These are phyloP conservation scores for Brachypodium distachyon DNA, from an alignment of 202 grass and related monocot genomes.

Conservation along the genomic window DNA sequence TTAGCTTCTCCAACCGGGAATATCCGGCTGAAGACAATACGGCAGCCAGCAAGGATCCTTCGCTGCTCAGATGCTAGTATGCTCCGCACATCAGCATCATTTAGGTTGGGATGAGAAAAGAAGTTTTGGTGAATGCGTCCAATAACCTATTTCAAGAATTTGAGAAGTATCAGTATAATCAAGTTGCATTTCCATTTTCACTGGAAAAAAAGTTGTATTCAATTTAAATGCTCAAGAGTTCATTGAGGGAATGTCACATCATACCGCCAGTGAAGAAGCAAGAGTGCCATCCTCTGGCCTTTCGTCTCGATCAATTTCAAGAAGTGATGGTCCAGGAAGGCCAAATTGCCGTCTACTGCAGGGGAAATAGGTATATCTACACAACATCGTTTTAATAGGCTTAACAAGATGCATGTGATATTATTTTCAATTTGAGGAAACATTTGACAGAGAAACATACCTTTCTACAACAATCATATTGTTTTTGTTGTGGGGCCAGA, in stretches of 20 bases:
- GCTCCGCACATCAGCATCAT: slow-evolving; percentile 80
- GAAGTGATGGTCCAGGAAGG: slow-evolving; percentile 79
- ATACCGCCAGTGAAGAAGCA: slow-evolving; percentile 79
- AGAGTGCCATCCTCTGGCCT: slow-evolving; percentile 88
- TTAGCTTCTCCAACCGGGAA: slow-evolving; percentile 79
- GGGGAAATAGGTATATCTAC: slow-evolving; percentile 95
- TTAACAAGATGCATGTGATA: neutral
- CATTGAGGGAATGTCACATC: neutral
- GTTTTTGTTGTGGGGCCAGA: slow-evolving; percentile 94
- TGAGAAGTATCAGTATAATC: neutral
- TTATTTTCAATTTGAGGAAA: neutral
- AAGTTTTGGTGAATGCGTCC: slow-evolving; percentile 70
- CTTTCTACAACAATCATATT: slow-evolving; percentile 97
- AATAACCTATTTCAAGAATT: slow-evolving; percentile 60
- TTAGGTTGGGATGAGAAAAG: slow-evolving; percentile 69
- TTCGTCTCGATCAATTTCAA: slow-evolving; percentile 89
- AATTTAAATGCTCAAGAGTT: neutral
- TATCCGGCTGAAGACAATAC: slow-evolving; percentile 84
- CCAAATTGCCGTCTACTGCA: slow-evolving; percentile 92
- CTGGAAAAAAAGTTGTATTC: too few relatives aligned
- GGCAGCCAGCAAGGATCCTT: slow-evolving; percentile 70
- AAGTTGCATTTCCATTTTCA: slow-evolving; percentile 1
- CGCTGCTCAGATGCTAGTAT: slow-evolving; percentile 83
- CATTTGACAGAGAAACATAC: slow-evolving; percentile 23
- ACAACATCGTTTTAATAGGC: neutral